Evolutionary conservation across 2,329 filamentous ascomycete genomes (phyloP), one percentile per base, ranked within the genome.

Genomic region (Onygenales sp.): DNA sequence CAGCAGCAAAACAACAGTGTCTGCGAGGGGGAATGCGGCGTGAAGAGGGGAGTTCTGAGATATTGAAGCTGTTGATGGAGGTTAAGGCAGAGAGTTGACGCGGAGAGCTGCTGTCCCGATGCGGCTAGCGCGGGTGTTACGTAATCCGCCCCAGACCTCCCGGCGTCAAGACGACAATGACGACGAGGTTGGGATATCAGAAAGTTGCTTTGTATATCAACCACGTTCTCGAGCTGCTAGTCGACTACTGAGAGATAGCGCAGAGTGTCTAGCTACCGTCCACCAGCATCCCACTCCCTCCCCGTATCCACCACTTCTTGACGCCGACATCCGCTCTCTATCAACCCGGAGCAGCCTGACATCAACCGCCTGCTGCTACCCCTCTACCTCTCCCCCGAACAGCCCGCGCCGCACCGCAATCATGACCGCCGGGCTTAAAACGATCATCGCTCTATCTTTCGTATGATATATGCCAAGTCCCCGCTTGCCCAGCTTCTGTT

Each of bases 371-470:
- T 44, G 9, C 14, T 44, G 42, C 48, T 56, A 50, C 56, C 50
- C 47, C 47, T 47, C 49, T 52, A 44, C 44, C 54, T 56, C 55
- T 42, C 51, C 52, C 49, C 48, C 46, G 53, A 57, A 59, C 58
- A 45, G 50, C 45, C 49, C n/a, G 64, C 61, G 62, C 62, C 64
- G 62, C 52, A 17, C 63, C 61, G 62, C 62, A 65, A 63, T 59
- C 63, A 79, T 75, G 75, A 82, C 88, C 77, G 90, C 93, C 64
- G 93, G 93, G 70, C 85, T 98, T 67, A 97, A 96, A 77, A 98
- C 93, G 62, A 98, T 98, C 74, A 98, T 98, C 73, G 89, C 88
- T 60, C 87, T 98, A 63, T 97, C 93, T 69, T 98, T 98, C 75
- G 93, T 88, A 81, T 53, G 82, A 62, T 17, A 33, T 46, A 39